Evolutionary conservation across 2,329 filamentous ascomycete genomes (phyloP).

Genomic region (Pyricularia sp.): DNA sequence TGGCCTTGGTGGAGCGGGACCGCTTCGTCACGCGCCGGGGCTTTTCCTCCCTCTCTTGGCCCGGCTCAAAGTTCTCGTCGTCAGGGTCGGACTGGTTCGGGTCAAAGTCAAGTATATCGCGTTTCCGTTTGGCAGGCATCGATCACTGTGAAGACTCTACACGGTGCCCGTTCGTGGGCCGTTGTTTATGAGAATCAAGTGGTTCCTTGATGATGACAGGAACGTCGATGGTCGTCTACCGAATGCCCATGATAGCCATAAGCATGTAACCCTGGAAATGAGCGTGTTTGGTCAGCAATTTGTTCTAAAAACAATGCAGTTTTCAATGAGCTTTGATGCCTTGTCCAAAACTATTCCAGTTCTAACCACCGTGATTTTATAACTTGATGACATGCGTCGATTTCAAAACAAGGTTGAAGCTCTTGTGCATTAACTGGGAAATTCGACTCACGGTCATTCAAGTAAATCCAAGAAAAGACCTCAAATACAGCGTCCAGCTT

Average conservation of each 20-base stretch:
- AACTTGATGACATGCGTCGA: neutral
- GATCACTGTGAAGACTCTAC: neutral
- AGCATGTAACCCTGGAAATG: neutral
- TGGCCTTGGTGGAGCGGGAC: slow-evolving; percentile 14
- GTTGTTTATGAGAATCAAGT: neutral
- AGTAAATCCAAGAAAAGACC: neutral
- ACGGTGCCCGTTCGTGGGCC: neutral
- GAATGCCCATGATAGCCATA: neutral
- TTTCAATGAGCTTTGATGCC: neutral
- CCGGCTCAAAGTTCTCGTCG: slow-evolving; percentile 56
- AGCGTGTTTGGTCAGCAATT: neutral
- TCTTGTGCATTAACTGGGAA: neutral
- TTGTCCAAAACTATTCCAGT: neutral
- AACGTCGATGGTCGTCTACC: neutral
- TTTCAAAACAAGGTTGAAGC: neutral
- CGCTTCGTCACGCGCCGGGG: slow-evolving; percentile 30
- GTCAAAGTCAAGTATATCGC: slow-evolving; percentile 48
- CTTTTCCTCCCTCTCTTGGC: slow-evolving; percentile 31
- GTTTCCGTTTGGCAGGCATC: slow-evolving; percentile 48
- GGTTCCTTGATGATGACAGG: neutral
- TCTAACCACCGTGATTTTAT: neutral
- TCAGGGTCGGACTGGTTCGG: slow-evolving; percentile 58
- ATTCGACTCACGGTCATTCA: neutral
- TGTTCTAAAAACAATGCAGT: no score
- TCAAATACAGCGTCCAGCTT: neutral